Conservation (phyloP, 495 filamentous ascomycete genomes). For the Xylaria grammica region DNA sequence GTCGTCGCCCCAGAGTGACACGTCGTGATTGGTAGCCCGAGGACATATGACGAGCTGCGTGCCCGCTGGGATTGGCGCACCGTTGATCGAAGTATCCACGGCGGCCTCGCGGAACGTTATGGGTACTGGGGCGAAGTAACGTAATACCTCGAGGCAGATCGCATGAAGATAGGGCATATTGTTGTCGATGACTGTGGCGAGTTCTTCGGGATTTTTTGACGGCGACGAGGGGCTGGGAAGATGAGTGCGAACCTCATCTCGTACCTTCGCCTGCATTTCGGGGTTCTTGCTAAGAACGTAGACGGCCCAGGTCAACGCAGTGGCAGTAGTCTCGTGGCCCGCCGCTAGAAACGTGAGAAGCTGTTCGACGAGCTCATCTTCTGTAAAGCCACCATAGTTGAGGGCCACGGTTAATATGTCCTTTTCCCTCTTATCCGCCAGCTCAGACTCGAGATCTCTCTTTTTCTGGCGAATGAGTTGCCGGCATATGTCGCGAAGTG, state of each 20-base stretch:
- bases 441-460: slow-evolving; percentile 53
- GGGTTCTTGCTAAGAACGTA: slow-evolving; percentile 44
- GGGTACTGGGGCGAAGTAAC: slow-evolving; percentile 43
- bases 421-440: slow-evolving; percentile 43
- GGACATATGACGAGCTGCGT: slow-evolving; percentile 54
- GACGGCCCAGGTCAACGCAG: slow-evolving; percentile 46
- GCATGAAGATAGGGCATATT: slow-evolving; percentile 38
- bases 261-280: slow-evolving; percentile 42
- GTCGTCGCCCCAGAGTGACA: slow-evolving; percentile 49
- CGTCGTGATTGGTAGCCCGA: slow-evolving; percentile 53
- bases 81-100: slow-evolving; percentile 63
- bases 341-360: slow-evolving; percentile 84
- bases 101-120: slow-evolving; percentile 48
- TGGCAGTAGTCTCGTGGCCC: slow-evolving; percentile 67
- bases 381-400: slow-evolving; percentile 68
- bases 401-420: slow-evolving; percentile 78
- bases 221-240: slow-evolving; percentile 52
- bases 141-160: slow-evolving; percentile 45
- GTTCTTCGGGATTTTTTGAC: not conserved
- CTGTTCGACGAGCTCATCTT: slow-evolving; percentile 76
- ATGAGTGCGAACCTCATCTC: slow-evolving; percentile 51
- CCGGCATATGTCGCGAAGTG: slow-evolving; percentile 61
- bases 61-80: slow-evolving; percentile 50
- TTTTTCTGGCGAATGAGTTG: slow-evolving; percentile 66
- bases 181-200: slow-evolving; percentile 22